These are phyloP conservation scores for Lomentospora prolificans DNA, from an alignment of 2,329 filamentous ascomycete species.

Conservation along the genomic window DNA sequence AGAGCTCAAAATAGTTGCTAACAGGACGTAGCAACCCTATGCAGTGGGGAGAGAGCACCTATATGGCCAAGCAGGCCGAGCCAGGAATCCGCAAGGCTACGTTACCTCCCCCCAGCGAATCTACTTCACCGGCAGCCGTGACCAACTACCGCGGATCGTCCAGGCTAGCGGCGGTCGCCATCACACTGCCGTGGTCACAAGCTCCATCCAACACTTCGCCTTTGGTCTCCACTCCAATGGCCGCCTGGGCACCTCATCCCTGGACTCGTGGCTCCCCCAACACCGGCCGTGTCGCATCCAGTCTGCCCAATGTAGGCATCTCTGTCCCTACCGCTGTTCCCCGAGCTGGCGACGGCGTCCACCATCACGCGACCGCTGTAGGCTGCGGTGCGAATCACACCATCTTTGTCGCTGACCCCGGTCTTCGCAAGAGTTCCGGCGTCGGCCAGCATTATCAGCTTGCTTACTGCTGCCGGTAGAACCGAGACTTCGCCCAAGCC, in stretches of 20 bases:
- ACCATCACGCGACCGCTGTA: constrained; percentile 24
- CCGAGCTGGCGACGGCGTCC: constrained; percentile 30
- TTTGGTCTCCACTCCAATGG: constrained; percentile 46
- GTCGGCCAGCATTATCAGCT: constrained; percentile 31
- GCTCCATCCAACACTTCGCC: constrained; percentile 37
- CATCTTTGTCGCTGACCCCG: constrained; percentile 53
- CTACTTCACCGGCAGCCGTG: constrained; percentile 51
- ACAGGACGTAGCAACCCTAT: too few species aligned
- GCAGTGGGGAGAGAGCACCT: constrained; percentile 63
- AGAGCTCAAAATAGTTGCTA: too few species aligned
- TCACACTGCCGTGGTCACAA: constrained; percentile 52
- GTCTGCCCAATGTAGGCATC: constrained; percentile 42
- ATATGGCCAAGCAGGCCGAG: constrained; percentile 61
- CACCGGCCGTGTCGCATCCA: too few species aligned
- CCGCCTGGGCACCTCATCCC: constrained; percentile 38
- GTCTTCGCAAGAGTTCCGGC: constrained; percentile 60
- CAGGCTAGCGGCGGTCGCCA: constrained; percentile 58
- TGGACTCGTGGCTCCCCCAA: too few species aligned
- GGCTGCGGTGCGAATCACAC: constrained; percentile 57
- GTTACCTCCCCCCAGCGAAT: constrained; percentile 54
- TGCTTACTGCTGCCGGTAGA: constrained; percentile 26
- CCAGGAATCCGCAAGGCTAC: constrained; percentile 21
- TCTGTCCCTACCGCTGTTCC: constrained; percentile 50
- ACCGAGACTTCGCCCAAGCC: not conserved
- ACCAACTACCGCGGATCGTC: constrained; percentile 38